A percentile compares a stretch with the other conserved stretches of the same genome.
These are phyloP conservation scores for Aureobasidium musti DNA, from an alignment of 2,329 filamentous ascomycete species.

Conservation along the genomic window DNA sequence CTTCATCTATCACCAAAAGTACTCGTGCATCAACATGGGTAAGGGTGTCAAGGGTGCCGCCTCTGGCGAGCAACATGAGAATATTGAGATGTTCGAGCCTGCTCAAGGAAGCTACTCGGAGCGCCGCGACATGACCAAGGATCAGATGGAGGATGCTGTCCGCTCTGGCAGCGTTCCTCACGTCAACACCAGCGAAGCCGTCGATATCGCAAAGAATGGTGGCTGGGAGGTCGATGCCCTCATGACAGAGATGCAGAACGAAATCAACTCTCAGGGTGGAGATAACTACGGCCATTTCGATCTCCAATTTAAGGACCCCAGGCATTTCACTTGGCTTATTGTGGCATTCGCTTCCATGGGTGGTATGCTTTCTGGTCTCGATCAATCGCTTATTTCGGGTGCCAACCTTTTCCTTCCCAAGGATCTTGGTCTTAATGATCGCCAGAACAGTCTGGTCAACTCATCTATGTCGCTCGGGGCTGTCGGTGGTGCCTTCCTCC, in stretches of 20 bases:
- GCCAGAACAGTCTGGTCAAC: conserved; percentile 67
- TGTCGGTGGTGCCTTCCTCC: conserved; percentile 67
- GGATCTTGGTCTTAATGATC: conserved; percentile 56
- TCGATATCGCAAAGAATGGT: conserved; percentile 39
- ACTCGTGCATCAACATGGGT: conserved; percentile 27
- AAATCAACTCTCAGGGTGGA: conserved; percentile 40
- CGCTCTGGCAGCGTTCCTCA: conserved; percentile 38
- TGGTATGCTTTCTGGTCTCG: conserved; percentile 69
- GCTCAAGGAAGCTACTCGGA: conserved; percentile 15
- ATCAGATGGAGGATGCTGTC: conserved; percentile 37
- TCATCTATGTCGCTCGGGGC: conserved; percentile 71
- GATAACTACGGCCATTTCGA: conserved; percentile 53
- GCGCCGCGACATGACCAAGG: conserved; percentile 29
- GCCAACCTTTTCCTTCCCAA: conserved; percentile 67
- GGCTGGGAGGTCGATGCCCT: conserved; percentile 51
- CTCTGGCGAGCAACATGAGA: conserved; percentile 19
- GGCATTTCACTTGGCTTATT: conserved; percentile 66
- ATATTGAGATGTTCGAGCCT: conserved; percentile 19
- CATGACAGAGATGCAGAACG: conserved; percentile 47
- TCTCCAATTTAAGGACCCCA: conserved; percentile 62
- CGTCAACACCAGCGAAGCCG: conserved; percentile 38
- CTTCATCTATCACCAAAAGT: background rate
- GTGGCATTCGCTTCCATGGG: conserved; percentile 75
- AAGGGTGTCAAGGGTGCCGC: conserved; percentile 19
- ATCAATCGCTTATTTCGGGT: conserved; percentile 72